Conservation (phyloP, 441 rosid genomes). For the Biscutella laevigata region DNA sequence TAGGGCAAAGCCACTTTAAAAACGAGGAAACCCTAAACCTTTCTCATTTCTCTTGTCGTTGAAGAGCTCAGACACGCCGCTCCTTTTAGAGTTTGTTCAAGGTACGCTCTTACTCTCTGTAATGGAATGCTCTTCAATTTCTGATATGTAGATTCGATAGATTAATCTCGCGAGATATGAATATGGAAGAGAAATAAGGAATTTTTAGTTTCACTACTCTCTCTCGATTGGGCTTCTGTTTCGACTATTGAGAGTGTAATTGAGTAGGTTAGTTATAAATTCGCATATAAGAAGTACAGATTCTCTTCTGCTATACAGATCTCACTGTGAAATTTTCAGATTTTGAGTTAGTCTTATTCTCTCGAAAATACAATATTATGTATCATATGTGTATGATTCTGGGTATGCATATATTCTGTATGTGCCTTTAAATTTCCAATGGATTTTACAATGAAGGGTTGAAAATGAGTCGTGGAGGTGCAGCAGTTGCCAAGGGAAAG, state of each 20-base stretch:
- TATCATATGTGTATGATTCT: background rate
- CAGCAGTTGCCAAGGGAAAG: slow-evolving; percentile 59
- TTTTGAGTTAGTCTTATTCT: background rate
- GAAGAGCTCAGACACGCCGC: slow-evolving; percentile 21
- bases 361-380: background rate
- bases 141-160: background rate
- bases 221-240: background rate
- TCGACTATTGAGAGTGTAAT: background rate
- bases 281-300: background rate
- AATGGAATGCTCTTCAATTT: background rate
- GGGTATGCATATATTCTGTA: background rate
- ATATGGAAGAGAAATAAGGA: background rate
- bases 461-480: slow-evolving; percentile 36
- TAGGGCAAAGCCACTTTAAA: slow-evolving; percentile 21
- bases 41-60: slow-evolving; percentile 1
- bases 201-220: background rate
- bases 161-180: background rate
- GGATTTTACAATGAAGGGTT: slow-evolving; percentile 11
- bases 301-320: background rate
- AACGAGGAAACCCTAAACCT: slow-evolving; percentile 12
- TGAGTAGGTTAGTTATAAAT: background rate
- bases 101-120: background rate
- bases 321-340: background rate
- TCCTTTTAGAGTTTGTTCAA: slow-evolving; percentile 14
- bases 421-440: background rate